Conservation (phyloP, 2,329 filamentous ascomycete genomes). For the Colletotrichum neosansevieriae region DNA sequence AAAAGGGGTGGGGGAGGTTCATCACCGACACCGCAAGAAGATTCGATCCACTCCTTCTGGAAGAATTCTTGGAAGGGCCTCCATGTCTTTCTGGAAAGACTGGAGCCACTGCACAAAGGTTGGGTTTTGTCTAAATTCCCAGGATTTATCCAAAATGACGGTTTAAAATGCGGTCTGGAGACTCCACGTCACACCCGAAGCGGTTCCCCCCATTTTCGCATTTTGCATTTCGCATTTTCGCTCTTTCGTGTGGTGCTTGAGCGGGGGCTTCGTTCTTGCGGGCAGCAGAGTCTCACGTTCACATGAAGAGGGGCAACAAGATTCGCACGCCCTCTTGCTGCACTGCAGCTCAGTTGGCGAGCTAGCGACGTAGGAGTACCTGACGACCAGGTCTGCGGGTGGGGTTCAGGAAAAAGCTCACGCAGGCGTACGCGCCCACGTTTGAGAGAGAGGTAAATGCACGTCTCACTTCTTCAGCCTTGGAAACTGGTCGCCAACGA, state of each 20-base stretch:
- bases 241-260: too few relatives aligned
- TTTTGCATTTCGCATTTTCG: background rate
- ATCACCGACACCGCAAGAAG: constrained; percentile 1
- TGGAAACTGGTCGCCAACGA: background rate
- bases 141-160: constrained; percentile 8
- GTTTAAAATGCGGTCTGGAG: constrained; percentile 9
- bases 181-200: constrained; percentile 13
- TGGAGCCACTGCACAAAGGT: constrained; percentile 6
- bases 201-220: background rate
- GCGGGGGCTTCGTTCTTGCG: background rate
- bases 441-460: background rate
- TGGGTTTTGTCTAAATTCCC: background rate
- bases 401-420: background rate
- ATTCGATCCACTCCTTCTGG: constrained; percentile 4
- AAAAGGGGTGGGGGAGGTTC: background rate
- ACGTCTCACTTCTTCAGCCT: constrained; percentile 24
- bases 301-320: constrained; percentile 2
- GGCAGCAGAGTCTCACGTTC: constrained; percentile 7
- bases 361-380: too few relatives aligned
- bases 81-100: background rate
- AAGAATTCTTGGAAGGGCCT: background rate
- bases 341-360: background rate
- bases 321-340: background rate
- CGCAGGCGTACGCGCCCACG: background rate
- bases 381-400: background rate